Evolutionary conservation across 805 yeast species (phyloP), one percentile per base, ranked within the genome.

Genomic region (Saturnispora sanitii): DNA sequence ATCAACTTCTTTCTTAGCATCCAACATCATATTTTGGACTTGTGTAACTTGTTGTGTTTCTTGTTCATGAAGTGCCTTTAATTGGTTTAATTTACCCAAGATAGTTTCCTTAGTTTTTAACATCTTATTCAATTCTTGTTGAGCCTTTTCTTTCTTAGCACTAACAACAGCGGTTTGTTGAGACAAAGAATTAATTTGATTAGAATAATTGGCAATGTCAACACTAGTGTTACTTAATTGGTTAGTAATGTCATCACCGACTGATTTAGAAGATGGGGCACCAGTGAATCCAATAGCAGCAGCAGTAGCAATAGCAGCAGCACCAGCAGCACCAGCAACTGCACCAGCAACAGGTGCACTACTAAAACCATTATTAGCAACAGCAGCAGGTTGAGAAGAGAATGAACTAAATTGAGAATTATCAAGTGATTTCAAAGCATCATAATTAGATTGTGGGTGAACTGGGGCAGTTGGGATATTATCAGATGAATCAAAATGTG

Each of bases 121-220:
- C 44, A 84, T 77, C 43, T 74, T 71, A n/a, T 76, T 67, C 41
- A 88, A 68, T 54, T 90, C 96, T 42, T 73, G 76, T 53, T 80
- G 86, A 1, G 95, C 86, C 45, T 77, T 72, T 16, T 73, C 65
- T 46, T 85, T 79, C 60, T 82, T 82, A 18, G 75, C 81, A 45
- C 79, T 79, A 23, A 82, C 68, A 13, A 69, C 71, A 1, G 82
- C 67, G 2, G 94, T 83, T 59, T 87, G 95, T 18, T 70, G 62
- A 1, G 87, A 73, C 48, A 90, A 65, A 0, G 95, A 82, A 47
- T 77, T 77, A 48, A 85, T 79, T 63, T 88, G 95, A 51, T 80
- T 84, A 0, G 94, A 82, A 32, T 83, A 68, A 50, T 88, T 85
- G 13, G 94, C 95, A 57, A 86, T 72, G 51, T 85, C 95, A 6